These are phyloP conservation scores for Blastobotrys elegans DNA, from an alignment of 1,139 yeast genomes.

Conservation along the genomic window DNA sequence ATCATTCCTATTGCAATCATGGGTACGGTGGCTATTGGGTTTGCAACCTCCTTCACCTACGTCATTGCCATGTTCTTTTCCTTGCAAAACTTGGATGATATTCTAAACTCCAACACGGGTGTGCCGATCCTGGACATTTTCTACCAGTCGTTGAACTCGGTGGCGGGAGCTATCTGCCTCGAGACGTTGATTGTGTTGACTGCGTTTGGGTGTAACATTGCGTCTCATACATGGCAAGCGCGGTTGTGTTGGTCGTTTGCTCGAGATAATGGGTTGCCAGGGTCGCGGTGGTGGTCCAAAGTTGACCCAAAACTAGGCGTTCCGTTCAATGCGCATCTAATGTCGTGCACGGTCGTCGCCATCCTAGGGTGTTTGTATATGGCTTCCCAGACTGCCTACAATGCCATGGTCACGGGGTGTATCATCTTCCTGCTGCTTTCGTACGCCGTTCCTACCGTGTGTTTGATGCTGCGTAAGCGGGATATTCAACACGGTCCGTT, in stretches of 20 bases:
- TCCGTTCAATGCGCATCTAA: constrained; percentile 66
- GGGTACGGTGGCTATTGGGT: constrained; percentile 54
- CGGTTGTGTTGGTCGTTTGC: constrained; percentile 83
- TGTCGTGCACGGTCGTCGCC: constrained; percentile 57
- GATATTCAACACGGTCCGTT: constrained; percentile 61
- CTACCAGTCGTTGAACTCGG: constrained; percentile 38
- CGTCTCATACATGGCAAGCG: constrained; percentile 69
- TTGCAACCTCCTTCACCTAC: constrained; percentile 49
- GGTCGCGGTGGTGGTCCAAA: constrained; percentile 50
- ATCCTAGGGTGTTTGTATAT: constrained; percentile 39
- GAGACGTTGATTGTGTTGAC: constrained; percentile 52
- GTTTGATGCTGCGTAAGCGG: constrained; percentile 42
- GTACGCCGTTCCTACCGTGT: constrained; percentile 67
- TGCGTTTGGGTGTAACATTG: constrained; percentile 63
- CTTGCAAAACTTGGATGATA: constrained; percentile 45
- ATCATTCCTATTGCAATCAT: constrained; percentile 53
- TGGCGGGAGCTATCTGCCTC: constrained; percentile 51
- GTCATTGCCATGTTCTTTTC: constrained; percentile 55
- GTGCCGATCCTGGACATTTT: constrained; percentile 58
- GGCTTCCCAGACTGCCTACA: constrained; percentile 70
- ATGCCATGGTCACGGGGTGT: constrained; percentile 81
- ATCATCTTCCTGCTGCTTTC: constrained; percentile 73
- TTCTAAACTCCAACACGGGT: constrained; percentile 44
- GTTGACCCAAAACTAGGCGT: constrained; percentile 58
- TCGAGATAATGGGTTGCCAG: constrained; percentile 77